phyloP scores from a whole-genome alignment of 2,329 filamentous ascomycete species.

The Cladosporium sp. region DNA sequence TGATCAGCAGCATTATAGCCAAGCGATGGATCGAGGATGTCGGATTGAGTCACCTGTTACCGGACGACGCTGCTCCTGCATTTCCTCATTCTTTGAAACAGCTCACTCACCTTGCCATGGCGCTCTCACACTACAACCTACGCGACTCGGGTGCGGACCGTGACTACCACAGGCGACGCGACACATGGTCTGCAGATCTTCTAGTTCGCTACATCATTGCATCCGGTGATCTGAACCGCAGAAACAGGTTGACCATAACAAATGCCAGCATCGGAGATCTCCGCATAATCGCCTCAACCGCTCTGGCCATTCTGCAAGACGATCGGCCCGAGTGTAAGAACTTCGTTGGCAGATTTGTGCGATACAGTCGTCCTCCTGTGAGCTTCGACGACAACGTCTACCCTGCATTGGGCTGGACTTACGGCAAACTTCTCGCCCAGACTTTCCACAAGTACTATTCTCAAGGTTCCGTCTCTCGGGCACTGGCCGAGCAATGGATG shows the following conservation, averaged over 20 bases:
- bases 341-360: no score
- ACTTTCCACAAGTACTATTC: not conserved
- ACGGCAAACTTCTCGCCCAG: not conserved
- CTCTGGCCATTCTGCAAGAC: not conserved
- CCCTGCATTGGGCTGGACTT: not conserved
- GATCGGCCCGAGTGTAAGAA: not conserved
- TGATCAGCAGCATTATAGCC: not conserved
- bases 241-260: no score
- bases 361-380: not conserved
- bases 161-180: not conserved
- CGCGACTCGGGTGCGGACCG: not conserved
- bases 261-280: not conserved
- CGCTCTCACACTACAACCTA: not conserved
- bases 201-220: not conserved
- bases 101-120: not conserved
- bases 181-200: not conserved
- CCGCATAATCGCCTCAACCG: not conserved
- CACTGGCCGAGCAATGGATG: not conserved
- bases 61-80: not conserved
- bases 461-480: not conserved
- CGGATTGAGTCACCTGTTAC: not conserved
- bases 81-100: not conserved
- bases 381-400: not conserved
- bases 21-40: not conserved
- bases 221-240: not conserved